A percentile compares a stretch with the other conserved stretches of the same genome.
Evolutionary conservation across 148 eudicot species (phyloP).

Genomic region (Rheum nobile): DNA sequence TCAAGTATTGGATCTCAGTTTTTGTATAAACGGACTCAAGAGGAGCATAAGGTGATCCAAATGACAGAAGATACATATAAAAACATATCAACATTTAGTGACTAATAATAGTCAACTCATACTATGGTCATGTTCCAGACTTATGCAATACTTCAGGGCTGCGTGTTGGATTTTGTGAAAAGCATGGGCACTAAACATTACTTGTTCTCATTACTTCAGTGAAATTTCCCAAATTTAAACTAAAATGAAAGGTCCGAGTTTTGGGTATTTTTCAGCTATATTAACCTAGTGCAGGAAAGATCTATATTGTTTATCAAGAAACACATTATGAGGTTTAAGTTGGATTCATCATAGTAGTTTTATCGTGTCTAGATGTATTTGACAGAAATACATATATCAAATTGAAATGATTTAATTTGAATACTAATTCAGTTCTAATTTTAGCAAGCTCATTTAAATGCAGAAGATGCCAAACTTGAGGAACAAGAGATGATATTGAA

Average conservation of each 20-base stretch:
- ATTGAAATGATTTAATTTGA: background rate
- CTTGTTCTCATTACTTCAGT: background rate
- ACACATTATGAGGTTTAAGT: background rate
- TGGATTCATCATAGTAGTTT: background rate
- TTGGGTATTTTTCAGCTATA: background rate
- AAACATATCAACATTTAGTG: background rate
- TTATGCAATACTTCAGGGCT: background rate
- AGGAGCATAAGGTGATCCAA: background rate
- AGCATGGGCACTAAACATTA: background rate
- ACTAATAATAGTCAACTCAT: background rate
- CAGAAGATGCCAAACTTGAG: background rate
- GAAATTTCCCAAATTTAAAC: background rate
- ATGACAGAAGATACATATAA: background rate
- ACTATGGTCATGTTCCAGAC: background rate
- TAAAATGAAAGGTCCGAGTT: background rate
- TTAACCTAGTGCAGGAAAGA: background rate
- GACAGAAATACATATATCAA: background rate
- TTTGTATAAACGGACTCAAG: background rate
- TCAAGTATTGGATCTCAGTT: background rate
- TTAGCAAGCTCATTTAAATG: background rate
- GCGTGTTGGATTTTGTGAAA: background rate
- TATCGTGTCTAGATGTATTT: background rate
- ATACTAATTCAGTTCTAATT: background rate
- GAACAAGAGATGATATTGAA: background rate
- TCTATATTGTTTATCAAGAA: background rate